Conservation (phyloP, 345 rosid species). For the Arabis hirsuta region DNA sequence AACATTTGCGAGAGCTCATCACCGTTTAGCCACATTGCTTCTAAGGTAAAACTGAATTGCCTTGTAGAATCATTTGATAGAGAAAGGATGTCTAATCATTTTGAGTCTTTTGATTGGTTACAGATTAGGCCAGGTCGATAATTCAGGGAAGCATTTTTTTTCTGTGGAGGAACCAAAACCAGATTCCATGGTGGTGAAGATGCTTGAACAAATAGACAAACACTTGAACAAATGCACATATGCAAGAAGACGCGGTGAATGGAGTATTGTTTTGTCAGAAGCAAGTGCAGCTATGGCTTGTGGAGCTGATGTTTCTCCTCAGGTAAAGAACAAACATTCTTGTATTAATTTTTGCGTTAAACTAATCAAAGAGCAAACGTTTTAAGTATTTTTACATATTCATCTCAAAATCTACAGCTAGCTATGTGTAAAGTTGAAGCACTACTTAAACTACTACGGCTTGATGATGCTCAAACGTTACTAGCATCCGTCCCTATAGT, state of each 20-base stretch:
- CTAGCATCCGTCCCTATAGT: constrained; percentile 54
- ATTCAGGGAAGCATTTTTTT: constrained; percentile 66
- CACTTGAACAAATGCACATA: constrained; percentile 70
- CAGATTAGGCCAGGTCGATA: constrained; percentile 93
- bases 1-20: constrained; percentile 78
- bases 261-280: constrained; percentile 75
- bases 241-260: constrained; percentile 73
- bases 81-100: neutral
- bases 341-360: constrained; percentile 43
- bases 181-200: constrained; percentile 62
- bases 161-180: constrained; percentile 53
- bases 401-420: constrained; percentile 84
- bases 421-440: constrained; percentile 97
- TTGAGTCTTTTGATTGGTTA: constrained; percentile 35
- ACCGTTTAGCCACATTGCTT: constrained; percentile 74
- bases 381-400: neutral
- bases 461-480: constrained; percentile 75
- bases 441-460: constrained; percentile 72
- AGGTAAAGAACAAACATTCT: constrained; percentile 53
- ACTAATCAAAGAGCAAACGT: constrained; percentile 37
- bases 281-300: constrained; percentile 69
- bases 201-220: constrained; percentile 70
- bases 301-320: constrained; percentile 88
- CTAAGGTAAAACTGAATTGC: constrained; percentile 59
- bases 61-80: neutral